Percentiles rank a stretch among this genome's conserved stretches.
These are phyloP conservation scores for Nematocida displodere DNA, from an alignment of 371 early-diverging fungal species.

Conservation along the genomic window DNA sequence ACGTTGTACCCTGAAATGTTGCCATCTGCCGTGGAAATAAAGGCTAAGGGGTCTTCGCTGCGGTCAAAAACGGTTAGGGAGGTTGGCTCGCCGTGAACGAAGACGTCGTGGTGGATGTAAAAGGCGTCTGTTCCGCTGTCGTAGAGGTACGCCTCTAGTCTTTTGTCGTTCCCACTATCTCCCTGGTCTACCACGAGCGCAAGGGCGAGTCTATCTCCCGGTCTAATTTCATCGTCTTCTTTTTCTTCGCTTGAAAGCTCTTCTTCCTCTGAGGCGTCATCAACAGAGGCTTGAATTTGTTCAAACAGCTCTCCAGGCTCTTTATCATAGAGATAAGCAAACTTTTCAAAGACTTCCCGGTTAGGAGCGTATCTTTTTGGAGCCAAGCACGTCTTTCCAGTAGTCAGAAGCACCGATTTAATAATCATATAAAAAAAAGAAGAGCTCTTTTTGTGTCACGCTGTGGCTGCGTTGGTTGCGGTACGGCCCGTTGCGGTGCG, in stretches of 20 bases:
- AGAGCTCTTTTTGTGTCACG: background rate
- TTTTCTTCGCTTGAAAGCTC: slow-evolving; percentile 46
- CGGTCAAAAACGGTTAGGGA: slow-evolving; percentile 18
- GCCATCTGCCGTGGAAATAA: slow-evolving; percentile 36
- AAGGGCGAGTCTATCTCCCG: slow-evolving; percentile 17
- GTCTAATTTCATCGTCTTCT: slow-evolving; percentile 42
- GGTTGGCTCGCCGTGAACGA: slow-evolving; percentile 41
- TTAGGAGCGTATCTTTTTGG: slow-evolving; percentile 30
- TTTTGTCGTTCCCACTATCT: background rate
- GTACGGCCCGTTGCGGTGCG: background rate
- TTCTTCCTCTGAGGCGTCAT: slow-evolving; percentile 1
- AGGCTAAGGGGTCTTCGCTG: slow-evolving; percentile 23
- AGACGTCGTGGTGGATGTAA: slow-evolving; percentile 49
- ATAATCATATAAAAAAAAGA: slow-evolving; percentile 20
- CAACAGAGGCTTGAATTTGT: background rate
- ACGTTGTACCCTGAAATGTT: slow-evolving; percentile 31
- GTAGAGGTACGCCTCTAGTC: slow-evolving; percentile 20
- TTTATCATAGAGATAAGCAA: slow-evolving; percentile 32
- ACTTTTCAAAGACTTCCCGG: slow-evolving; percentile 15
- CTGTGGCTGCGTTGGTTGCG: background rate
- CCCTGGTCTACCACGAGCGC: slow-evolving; percentile 2
- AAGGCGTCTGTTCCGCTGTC: slow-evolving; percentile 36
- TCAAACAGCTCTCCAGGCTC: slow-evolving; percentile 32
- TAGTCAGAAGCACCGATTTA: slow-evolving; percentile 15
- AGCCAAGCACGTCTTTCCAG: slow-evolving; percentile 6